Percentiles rank a stretch among this genome's conserved stretches.
phyloP scores from a whole-genome alignment of 495 filamentous ascomycete species.

The Penicillium cinerascens region DNA sequence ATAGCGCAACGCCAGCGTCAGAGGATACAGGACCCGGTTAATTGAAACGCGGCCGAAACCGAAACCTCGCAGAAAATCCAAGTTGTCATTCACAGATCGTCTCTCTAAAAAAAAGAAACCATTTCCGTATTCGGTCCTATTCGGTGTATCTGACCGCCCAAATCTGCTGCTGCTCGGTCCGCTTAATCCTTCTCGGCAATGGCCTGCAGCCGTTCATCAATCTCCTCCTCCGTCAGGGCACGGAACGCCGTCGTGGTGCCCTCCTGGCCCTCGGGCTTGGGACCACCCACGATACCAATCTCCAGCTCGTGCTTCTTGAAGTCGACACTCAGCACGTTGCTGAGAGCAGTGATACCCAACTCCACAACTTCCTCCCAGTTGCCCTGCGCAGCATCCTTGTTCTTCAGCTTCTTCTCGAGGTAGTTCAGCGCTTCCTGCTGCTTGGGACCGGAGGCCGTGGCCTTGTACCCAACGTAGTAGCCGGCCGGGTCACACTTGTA shows the following conservation, averaged over 20 bases:
- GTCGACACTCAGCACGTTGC: constrained; percentile 94
- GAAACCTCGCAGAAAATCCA: constrained; percentile 14
- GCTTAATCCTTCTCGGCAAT: constrained; percentile 95
- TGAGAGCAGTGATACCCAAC: constrained; percentile 87
- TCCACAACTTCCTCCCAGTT: constrained; percentile 98
- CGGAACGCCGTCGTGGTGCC: constrained; percentile 76
- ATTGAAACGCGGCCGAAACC: constrained; percentile 16
- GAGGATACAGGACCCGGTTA: not conserved
- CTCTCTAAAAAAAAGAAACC: constrained; percentile 9
- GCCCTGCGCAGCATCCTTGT: constrained; percentile 91
- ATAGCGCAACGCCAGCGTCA: not conserved
- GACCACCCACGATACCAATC: constrained; percentile 91
- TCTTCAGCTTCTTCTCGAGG: constrained; percentile 99
- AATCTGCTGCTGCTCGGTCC: constrained; percentile 4
- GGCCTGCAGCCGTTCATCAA: constrained; percentile 94
- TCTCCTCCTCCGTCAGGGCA: constrained; percentile 92
- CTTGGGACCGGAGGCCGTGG: constrained; percentile 93
- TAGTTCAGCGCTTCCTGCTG: constrained; percentile 97
- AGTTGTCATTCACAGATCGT: constrained; percentile 21
- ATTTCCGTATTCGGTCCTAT: not conserved
- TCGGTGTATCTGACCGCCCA: not conserved
- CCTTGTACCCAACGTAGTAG: constrained; percentile 98
- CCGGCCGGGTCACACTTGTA: constrained; percentile 98
- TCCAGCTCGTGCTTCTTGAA: constrained; percentile 99
- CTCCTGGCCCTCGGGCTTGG: constrained; percentile 72